These are phyloP conservation scores for Madurella mycetomatis DNA, from an alignment of 2,329 filamentous ascomycete species.

Conservation along the genomic window DNA sequence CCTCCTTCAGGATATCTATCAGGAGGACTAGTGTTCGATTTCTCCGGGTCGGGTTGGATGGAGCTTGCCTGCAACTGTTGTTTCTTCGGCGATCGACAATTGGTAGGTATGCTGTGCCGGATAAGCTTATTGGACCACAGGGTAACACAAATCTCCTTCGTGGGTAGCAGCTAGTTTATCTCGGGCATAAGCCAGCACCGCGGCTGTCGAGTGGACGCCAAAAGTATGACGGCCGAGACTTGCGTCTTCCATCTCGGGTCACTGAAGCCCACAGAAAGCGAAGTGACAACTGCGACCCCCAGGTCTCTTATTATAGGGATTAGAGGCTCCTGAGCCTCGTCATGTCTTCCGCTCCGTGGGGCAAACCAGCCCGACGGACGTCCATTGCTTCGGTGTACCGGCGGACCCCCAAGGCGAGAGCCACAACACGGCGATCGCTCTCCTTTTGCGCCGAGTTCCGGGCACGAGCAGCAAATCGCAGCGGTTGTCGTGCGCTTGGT, in stretches of 20 bases:
- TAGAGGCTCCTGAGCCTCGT: not conserved
- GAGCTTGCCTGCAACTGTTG: not conserved
- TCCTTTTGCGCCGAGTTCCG: not conserved
- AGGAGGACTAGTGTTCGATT: too few relatives aligned
- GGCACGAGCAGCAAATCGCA: not conserved
- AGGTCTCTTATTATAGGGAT: not conserved
- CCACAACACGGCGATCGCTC: not conserved
- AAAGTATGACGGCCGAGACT: not conserved
- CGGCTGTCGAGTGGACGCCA: not conserved
- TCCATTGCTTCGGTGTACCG: not conserved
- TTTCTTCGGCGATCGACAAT: slow-evolving; percentile 3
- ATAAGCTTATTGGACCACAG: slow-evolving; percentile 3
- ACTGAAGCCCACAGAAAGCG: not conserved
- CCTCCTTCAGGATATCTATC: too few relatives aligned
- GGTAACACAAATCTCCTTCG: slow-evolving; percentile 4
- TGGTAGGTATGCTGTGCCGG: slow-evolving; percentile 1
- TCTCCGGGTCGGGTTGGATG: not conserved
- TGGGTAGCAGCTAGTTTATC: not conserved
- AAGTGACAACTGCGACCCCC: not conserved
- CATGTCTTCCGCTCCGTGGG: not conserved
- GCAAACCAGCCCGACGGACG: not conserved
- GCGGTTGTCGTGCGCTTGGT: not conserved
- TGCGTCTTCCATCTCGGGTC: not conserved
- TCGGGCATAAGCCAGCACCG: slow-evolving; percentile 14
- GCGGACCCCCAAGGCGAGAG: not conserved